Percentiles rank a stretch among this genome's conserved stretches.
phyloP scores from a whole-genome alignment of 805 yeast genomes.

The Diddensiella caesifluorescens region DNA sequence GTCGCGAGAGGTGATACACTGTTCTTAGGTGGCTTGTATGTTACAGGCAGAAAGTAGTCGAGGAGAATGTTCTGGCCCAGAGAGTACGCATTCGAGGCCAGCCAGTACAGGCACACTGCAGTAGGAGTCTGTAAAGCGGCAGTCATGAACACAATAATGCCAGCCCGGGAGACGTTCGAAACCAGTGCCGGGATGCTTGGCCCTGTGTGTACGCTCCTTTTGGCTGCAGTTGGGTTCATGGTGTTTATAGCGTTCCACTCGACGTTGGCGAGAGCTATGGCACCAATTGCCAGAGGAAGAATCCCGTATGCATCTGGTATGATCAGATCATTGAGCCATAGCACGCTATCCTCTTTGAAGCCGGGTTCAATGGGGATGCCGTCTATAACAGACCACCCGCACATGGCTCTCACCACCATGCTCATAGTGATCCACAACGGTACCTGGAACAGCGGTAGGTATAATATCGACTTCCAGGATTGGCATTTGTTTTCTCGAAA shows the following conservation, averaged over 20 bases:
- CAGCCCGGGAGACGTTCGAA: constrained; percentile 64
- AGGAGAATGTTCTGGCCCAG: constrained; percentile 66
- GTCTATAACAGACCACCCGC: constrained; percentile 44
- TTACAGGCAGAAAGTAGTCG: constrained; percentile 60
- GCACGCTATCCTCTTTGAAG: constrained; percentile 46
- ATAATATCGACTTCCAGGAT: constrained; percentile 67
- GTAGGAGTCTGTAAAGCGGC: constrained; percentile 81
- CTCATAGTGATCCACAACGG: constrained; percentile 77
- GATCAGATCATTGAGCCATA: constrained; percentile 59
- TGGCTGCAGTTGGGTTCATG: constrained; percentile 21
- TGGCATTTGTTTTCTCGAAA: constrained; percentile 66
- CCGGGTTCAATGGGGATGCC: constrained; percentile 31
- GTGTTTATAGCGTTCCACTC: constrained; percentile 75
- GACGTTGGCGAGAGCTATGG: constrained; percentile 65
- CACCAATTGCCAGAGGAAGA: constrained; percentile 68
- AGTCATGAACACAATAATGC: constrained; percentile 77
- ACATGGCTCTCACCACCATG: constrained; percentile 66
- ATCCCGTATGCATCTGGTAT: constrained; percentile 55
- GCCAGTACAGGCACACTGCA: constrained; percentile 83
- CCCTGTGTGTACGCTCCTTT: constrained; percentile 18
- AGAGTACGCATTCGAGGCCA: constrained; percentile 75
- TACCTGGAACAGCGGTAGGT: constrained; percentile 71
- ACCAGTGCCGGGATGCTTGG: constrained; percentile 34
- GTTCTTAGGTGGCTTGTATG: constrained; percentile 17
- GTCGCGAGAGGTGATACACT: constrained; percentile 2